Percentiles rank a stretch among this genome's conserved stretches.
These are phyloP conservation scores for Fusarium algeriense DNA, from an alignment of 2,329 filamentous ascomycete species.

Conservation along the genomic window DNA sequence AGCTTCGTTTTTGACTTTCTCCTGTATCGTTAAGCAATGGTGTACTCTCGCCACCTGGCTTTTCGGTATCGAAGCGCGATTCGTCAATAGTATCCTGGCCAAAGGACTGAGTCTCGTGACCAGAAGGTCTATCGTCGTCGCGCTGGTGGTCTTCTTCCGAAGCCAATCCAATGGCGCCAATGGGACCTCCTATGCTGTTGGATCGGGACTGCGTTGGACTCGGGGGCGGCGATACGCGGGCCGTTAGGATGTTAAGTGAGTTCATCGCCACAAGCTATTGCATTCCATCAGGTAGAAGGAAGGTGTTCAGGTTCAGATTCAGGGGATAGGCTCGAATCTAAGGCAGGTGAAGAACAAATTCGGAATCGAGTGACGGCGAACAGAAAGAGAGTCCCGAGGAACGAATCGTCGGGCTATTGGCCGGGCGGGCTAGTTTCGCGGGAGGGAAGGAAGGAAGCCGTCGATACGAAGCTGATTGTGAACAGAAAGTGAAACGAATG, in stretches of 20 bases:
- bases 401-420: constrained; percentile 21
- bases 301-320: neutral
- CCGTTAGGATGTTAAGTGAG: constrained; percentile 93
- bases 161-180: constrained; percentile 60
- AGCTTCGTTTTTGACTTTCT: constrained; percentile 53
- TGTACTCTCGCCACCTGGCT: constrained; percentile 70
- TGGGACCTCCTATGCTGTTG: constrained; percentile 69
- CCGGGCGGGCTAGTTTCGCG: constrained; percentile 26
- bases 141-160: constrained; percentile 50
- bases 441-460: neutral
- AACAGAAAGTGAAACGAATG: constrained; percentile 41
- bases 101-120: constrained; percentile 51
- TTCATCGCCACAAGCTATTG: constrained; percentile 80
- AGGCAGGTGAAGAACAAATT: neutral
- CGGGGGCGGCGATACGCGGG: constrained; percentile 77
- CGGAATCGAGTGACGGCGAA: constrained; percentile 5
- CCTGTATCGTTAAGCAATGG: constrained; percentile 64
- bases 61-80: constrained; percentile 55
- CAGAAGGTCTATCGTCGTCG: constrained; percentile 50
- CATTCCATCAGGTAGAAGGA: constrained; percentile 65
- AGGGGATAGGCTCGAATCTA: constrained; percentile 13
- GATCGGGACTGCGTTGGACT: constrained; percentile 69
- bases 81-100: constrained; percentile 54
- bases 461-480: constrained; percentile 19
- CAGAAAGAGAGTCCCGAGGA: constrained; percentile 12